A percentile compares a stretch with the other conserved stretches of the same genome.
Evolutionary conservation across 257 asterid genomes (phyloP).

Genomic region (Solanum rostratum): DNA sequence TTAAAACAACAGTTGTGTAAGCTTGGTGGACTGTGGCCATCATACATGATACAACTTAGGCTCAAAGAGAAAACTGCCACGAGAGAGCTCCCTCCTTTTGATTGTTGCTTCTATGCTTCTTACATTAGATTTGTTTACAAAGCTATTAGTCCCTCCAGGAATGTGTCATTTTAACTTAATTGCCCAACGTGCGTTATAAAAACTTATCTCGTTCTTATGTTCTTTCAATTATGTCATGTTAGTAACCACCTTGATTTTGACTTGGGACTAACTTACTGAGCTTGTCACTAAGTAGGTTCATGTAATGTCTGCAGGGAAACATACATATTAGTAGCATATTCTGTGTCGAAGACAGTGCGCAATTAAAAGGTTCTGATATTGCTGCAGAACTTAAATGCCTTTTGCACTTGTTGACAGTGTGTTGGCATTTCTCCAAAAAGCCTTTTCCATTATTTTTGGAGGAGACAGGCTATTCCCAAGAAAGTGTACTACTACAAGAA

Average conservation of each 20-base stretch:
- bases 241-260: background rate
- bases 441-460: conserved; percentile 70
- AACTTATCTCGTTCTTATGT: background rate
- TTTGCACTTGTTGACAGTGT: conserved; percentile 66
- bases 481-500: conserved; percentile 88
- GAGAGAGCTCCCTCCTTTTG: background rate
- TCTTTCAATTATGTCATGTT: background rate
- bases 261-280: background rate
- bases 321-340: conserved; percentile 66
- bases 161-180: background rate
- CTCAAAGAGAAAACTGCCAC: background rate
- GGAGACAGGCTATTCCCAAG: conserved; percentile 83
- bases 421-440: conserved; percentile 97
- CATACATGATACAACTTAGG: too few species aligned
- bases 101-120: background rate
- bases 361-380: conserved; percentile 71
- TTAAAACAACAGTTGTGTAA: background rate
- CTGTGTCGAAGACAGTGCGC: conserved; percentile 71
- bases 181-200: background rate
- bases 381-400: conserved; percentile 68
- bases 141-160: background rate
- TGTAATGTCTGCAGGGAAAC: conserved; percentile 50
- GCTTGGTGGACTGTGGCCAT: background rate
- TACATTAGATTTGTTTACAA: background rate
- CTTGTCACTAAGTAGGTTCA: conserved; percentile 4